Conservation (phyloP, 129 eudicot species). For the Centaurea solstitialis region DNA sequence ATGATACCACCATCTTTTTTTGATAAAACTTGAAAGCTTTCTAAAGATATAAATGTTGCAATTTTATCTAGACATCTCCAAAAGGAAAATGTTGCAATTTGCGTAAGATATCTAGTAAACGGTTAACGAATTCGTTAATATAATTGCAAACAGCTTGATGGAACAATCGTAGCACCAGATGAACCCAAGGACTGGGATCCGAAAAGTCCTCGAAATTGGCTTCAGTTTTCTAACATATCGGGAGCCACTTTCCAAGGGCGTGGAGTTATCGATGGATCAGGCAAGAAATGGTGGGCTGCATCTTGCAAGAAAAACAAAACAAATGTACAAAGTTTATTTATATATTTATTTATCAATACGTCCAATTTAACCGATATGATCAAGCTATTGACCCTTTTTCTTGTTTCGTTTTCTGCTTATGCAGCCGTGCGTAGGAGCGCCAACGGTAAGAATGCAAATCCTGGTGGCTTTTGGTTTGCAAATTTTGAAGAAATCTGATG, state of each 20-base stretch:
- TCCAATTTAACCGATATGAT: background rate
- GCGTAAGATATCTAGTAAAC: background rate
- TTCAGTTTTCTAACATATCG: conserved; percentile 54
- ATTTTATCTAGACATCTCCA: background rate
- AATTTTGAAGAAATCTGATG: too few relatives aligned
- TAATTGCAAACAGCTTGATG: conserved; percentile 59
- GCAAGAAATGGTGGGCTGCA: conserved; percentile 99
- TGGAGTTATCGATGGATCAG: conserved; percentile 93
- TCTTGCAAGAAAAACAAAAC: conserved; percentile 95
- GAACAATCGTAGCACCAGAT: conserved; percentile 82
- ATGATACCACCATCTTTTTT: background rate
- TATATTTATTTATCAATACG: background rate
- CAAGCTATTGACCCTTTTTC: conserved; percentile 3
- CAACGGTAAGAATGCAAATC: conserved; percentile 58
- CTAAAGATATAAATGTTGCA: conserved; percentile 12
- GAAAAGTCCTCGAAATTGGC: conserved; percentile 65
- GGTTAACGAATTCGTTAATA: background rate
- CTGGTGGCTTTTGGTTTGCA: too few relatives aligned
- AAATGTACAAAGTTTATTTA: conserved; percentile 51
- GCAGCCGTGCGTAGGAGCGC: conserved; percentile 94
- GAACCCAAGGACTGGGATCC: conserved; percentile 85
- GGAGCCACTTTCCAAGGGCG: conserved; percentile 60
- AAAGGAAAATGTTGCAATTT: background rate
- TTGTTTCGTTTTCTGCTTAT: conserved; percentile 18
- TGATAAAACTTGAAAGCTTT: background rate